Evolutionary conservation across 129 eudicot species (phyloP), one percentile per base, ranked within the genome.

Genomic region (Chrysanthemum lavandulifolium): DNA sequence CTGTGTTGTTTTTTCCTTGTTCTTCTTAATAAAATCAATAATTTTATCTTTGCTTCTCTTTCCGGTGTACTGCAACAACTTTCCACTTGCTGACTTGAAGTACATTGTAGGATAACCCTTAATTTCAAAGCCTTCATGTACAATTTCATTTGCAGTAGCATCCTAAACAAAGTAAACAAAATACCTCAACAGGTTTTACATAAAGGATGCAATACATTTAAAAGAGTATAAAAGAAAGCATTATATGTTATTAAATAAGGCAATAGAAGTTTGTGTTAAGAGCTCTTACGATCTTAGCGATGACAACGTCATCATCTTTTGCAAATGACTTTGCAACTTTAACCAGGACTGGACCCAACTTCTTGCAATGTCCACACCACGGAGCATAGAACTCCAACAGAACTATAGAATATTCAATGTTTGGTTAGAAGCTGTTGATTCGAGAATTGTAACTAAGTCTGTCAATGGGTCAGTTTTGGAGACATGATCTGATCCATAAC

Each of bases 291-390:
- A 90, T 69, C 86, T 90, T 94, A n/a, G 97, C 96, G 73, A 94
- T 90, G 69, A 86, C 69, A 68, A 94, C 86, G 58, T 87, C 89
- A 10, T 74, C 56, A 74, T 88, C 88, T 76, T 69, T 88, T 49
- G 82, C 79, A 53, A 84, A 88, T 66, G 96, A 82, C 62, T 73
- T 72, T 47, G 97, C 98, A 75, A 94, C 91, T 82, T 90, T 96
- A 73, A 90, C 91, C 76, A 94, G 82, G 52, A 90, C 83, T n/a
- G 98, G 97, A n/a, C 88, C 86, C 85, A 94, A 81, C 80, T 82
- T 87, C 62, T 94, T 88, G 86, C 98, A 94, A 83, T 94, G 97
- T 70, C 91, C 96, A 56, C 98, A 94, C 98, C 93, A 90, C 3
- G 97, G 97, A 6, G 98, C 98, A 70, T 94, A 90, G 72, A 94